Evolutionary conservation across 352 stramenopile genomes (phyloP).

Genomic region (Phytophthora aleatoria): DNA sequence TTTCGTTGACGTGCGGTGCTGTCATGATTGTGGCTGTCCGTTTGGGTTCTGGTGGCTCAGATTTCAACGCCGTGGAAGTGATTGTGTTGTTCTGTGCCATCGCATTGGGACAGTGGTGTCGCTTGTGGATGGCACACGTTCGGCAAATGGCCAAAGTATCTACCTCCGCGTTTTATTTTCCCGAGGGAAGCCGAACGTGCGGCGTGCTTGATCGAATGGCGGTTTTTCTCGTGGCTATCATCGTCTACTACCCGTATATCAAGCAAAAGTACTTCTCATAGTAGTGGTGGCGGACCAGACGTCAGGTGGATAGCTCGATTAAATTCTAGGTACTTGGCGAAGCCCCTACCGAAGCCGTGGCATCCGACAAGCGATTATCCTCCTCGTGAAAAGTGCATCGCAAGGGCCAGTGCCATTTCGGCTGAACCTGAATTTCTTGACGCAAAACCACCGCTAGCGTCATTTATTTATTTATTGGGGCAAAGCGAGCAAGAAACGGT

Average conservation of each 20-base stretch:
- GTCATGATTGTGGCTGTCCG: conserved; percentile 43
- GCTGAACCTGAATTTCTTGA: conserved; percentile 15
- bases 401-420: background rate
- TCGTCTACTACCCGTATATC: conserved; percentile 59
- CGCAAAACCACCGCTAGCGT: conserved; percentile 18
- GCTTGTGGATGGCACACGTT: conserved; percentile 40
- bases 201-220: conserved; percentile 51
- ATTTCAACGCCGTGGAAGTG: conserved; percentile 41
- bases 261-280: conserved; percentile 44
- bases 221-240: conserved; percentile 48
- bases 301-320: background rate
- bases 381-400: background rate
- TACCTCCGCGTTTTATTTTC: conserved; percentile 54
- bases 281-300: background rate
- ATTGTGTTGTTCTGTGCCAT: conserved; percentile 49
- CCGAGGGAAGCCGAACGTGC: conserved; percentile 30
- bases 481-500: conserved; percentile 10
- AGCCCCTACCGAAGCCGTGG: background rate
- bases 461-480: conserved; percentile 47
- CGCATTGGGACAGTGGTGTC: conserved; percentile 45
- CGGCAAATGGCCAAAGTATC: conserved; percentile 51
- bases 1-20: conserved; percentile 38
- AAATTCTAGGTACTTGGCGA: background rate
- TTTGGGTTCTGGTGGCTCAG: conserved; percentile 19
- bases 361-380: background rate